phyloP scores from a whole-genome alignment of 1,284 basidiomycete species.

The Cutaneotrichosporon curvatum region DNA sequence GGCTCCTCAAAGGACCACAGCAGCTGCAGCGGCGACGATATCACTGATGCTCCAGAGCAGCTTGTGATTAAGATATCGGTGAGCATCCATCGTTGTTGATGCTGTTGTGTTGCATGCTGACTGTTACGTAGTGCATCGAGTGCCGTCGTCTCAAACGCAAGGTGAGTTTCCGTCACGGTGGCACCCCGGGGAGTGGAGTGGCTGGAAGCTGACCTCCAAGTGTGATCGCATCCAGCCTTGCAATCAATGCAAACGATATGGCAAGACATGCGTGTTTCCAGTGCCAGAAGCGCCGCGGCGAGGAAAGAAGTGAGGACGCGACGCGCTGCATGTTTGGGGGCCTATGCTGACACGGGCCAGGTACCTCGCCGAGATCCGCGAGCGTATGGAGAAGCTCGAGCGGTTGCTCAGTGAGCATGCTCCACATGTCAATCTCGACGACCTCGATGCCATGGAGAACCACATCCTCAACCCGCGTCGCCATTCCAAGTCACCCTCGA shows the following conservation, averaged over 20 bases:
- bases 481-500: no score
- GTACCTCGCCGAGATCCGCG: constrained; percentile 21
- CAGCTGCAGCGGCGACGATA: no score
- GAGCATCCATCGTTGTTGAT: no score
- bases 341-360: constrained; percentile 1
- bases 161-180: constrained; percentile 1
- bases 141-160: constrained; percentile 23
- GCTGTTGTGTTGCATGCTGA: not conserved
- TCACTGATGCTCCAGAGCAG: not conserved
- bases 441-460: not conserved
- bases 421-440: constrained; percentile 11
- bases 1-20: no score
- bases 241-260: constrained; percentile 18
- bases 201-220: constrained; percentile 4
- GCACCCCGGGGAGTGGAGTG: no score
- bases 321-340: not conserved
- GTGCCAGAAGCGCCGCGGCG: constrained; percentile 10
- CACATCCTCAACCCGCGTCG: no score
- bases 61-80: not conserved
- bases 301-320: constrained; percentile 10
- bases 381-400: constrained; percentile 16
- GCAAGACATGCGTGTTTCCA: constrained; percentile 18
- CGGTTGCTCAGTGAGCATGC: constrained; percentile 10
- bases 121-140: constrained; percentile 17
- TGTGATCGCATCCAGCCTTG: constrained; percentile 20